Conservation (phyloP, 1,284 basidiomycete genomes). For the Malassezia equina region DNA sequence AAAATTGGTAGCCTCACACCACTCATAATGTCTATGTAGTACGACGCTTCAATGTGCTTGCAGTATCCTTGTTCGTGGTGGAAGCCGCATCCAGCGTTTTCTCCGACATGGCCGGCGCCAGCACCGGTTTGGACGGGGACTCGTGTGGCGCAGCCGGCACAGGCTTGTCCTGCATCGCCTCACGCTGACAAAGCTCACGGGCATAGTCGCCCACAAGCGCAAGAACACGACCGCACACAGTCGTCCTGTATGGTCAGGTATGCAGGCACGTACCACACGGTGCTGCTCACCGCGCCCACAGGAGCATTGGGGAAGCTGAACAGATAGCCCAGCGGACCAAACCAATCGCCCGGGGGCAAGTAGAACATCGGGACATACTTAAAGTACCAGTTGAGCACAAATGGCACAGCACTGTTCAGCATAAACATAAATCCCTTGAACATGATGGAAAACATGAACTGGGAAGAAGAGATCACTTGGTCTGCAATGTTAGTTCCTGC, state of each 20-base stretch:
- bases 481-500: slow-evolving; percentile 13
- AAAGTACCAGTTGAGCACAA: slow-evolving; percentile 39
- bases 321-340: slow-evolving; percentile 34
- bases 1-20: background rate
- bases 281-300: slow-evolving; percentile 22
- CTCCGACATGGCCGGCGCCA: background rate
- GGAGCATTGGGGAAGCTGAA: slow-evolving; percentile 33
- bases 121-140: background rate
- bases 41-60: background rate
- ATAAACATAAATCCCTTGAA: slow-evolving; percentile 35
- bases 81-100: background rate
- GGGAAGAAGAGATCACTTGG: slow-evolving; percentile 18
- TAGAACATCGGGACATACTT: slow-evolving; percentile 44
- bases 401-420: slow-evolving; percentile 36
- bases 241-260: background rate
- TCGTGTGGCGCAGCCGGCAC: background rate
- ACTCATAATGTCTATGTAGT: background rate
- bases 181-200: slow-evolving; percentile 8
- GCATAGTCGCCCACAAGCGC: slow-evolving; percentile 12
- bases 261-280: slow-evolving; percentile 6
- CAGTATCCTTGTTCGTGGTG: background rate
- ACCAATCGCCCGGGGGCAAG: slow-evolving; percentile 37
- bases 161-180: slow-evolving; percentile 1
- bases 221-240: slow-evolving; percentile 16
- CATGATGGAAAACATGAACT: slow-evolving; percentile 27